Base-by-base conservation (phyloP, 2,329 filamentous ascomycete species). In the Cladosporium sp. region DNA sequence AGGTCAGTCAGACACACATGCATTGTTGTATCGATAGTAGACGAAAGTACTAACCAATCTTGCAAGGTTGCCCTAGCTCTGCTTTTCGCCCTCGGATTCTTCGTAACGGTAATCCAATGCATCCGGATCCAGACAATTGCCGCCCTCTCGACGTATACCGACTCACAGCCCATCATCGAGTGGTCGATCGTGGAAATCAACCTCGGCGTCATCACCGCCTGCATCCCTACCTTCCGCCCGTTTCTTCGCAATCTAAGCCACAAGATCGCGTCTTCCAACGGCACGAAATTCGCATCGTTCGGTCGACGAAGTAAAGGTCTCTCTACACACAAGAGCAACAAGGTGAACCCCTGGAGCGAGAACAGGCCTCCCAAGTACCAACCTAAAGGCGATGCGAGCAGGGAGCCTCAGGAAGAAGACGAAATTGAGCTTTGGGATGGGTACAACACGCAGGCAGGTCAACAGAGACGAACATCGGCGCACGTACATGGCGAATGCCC, bases 101-200 rank as follows among this genome's bases (percentile, higher is more conserved):
- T 85, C 73, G 79, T 85, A 56, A 83, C 81, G 6, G 67, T 82
- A 57, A 82, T 84, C 63, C 83, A 85, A 69, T 79, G 83, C 65
- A 77, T 85, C 66, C 83, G 83, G 18, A 81, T 85, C 65, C 78
- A 81, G 64, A 83, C 80, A n/a, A 80, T 85, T 66, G 75, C 76
- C 39, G 77, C 74, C 18, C 77, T 84, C 3, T 67, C 71, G 28
- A 80, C 79, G 69, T 81, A 81, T 65, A 78, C 81, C 51, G 81
- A 84, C 71, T 81, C 78, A 2, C 75, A 79, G 6, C 66, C 71
- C 1, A 71, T 80, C 23, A 78, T 83, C 58, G 75, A 79, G 36
- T 84, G 82, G 82, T 83, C 81, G 0, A 74, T 76, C 13, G 69
- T 83, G n/a, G 81, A 83, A 68, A 77, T 77, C 62, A 78, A 80